phyloP scores from a whole-genome alignment of 805 yeast species.

The Kuraishia borneana region DNA sequence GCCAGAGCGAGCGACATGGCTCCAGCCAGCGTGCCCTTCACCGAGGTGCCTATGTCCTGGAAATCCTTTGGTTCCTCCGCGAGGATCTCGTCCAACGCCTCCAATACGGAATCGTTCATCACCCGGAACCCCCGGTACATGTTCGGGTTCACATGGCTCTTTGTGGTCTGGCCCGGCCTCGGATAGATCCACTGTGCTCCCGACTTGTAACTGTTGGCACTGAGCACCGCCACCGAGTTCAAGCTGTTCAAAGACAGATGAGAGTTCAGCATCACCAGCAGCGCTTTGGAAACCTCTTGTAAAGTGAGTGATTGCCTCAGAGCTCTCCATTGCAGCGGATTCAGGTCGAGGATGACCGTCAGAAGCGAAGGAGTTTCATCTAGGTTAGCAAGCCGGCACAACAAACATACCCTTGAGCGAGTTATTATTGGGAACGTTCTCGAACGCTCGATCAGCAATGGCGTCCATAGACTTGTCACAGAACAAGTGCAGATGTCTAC shows the following conservation, averaged over 20 bases:
- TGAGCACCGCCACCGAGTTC: constrained; percentile 73
- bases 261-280: constrained; percentile 74
- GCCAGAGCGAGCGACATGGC: constrained; percentile 78
- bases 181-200: constrained; percentile 73
- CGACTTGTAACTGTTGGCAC: constrained; percentile 44
- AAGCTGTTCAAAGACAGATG: constrained; percentile 79
- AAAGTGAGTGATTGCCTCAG: constrained; percentile 36
- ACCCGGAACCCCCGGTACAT: constrained; percentile 81
- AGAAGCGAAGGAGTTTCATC: constrained; percentile 74
- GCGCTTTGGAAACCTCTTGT: constrained; percentile 47
- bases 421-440: constrained; percentile 20
- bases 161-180: constrained; percentile 3
- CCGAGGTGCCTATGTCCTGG: constrained; percentile 8
- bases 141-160: constrained; percentile 28
- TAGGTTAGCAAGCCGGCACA: constrained; percentile 1
- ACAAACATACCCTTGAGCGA: not conserved
- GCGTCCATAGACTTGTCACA: constrained; percentile 40
- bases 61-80: constrained; percentile 16
- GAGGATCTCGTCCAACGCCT: constrained; percentile 40
- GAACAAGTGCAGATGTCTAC: too few relatives aligned
- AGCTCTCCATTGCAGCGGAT: constrained; percentile 58
- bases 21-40: constrained; percentile 50
- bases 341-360: constrained; percentile 67
- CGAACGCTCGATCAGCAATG: constrained; percentile 48
- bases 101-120: constrained; percentile 64